Conservation (phyloP, 106 monocot species). For the Agapanthus africanus region DNA sequence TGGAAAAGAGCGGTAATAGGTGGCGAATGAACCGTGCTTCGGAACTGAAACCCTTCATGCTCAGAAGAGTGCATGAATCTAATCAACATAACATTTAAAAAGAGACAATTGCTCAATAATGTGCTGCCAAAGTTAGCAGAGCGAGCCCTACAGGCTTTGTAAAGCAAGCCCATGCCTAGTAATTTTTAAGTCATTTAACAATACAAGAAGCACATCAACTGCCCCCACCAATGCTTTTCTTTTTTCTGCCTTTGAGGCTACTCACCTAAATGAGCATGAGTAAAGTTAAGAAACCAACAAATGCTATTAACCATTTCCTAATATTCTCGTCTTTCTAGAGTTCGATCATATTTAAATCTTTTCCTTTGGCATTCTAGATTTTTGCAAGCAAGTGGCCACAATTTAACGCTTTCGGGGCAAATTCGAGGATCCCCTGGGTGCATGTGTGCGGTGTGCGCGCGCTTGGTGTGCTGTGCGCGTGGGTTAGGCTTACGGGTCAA, state of each 20-base stretch:
- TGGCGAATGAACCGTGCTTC: background rate
- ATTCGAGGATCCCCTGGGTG: no score
- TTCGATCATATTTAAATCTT: background rate
- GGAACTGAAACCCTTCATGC: background rate
- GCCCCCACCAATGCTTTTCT: background rate
- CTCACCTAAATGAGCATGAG: background rate
- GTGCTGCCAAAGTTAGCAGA: conserved; percentile 4
- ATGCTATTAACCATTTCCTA: background rate
- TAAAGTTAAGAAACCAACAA: conserved; percentile 8
- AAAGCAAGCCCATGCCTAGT: no score
- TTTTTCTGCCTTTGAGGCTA: no score
- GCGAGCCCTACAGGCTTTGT: conserved; percentile 3
- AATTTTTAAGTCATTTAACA: background rate
- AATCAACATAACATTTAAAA: background rate
- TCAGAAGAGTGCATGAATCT: background rate
- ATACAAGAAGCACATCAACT: conserved; percentile 8
- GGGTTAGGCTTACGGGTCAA: no score
- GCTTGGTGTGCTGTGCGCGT: no score
- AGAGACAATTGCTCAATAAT: conserved; percentile 4
- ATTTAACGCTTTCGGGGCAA: no score
- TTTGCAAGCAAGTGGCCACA: no score
- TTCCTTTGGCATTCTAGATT: background rate
- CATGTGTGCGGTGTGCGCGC: no score
- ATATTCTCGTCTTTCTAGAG: background rate
- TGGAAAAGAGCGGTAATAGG: background rate